Evolutionary conservation across 257 asterid genomes (phyloP).

Genomic region (Nicotiana otophora): DNA sequence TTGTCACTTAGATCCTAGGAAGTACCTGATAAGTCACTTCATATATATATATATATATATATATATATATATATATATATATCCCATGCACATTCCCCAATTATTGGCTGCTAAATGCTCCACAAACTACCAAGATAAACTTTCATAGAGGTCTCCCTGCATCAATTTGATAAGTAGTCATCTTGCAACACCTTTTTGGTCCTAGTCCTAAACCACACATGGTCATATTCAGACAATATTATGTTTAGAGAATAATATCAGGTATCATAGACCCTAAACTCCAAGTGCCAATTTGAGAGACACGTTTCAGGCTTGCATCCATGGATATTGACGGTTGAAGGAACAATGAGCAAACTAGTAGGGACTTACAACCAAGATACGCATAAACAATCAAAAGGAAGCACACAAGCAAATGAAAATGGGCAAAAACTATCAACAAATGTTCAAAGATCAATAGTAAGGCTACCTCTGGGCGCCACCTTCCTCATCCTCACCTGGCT

Average conservation of each 20-base stretch:
- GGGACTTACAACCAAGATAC: neutral
- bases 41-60: too few species aligned
- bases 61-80: too few species aligned
- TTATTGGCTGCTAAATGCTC: too few species aligned
- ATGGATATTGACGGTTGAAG: neutral
- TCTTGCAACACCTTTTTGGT: neutral
- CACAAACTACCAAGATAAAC: too few species aligned
- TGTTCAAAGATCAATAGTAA: slow-evolving; percentile 1
- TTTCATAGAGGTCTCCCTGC: too few species aligned
- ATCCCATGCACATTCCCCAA: too few species aligned
- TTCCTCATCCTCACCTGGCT: slow-evolving; percentile 98
- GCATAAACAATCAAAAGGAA: neutral
- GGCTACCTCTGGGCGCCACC: slow-evolving; percentile 76
- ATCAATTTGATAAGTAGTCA: too few species aligned
- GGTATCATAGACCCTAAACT: neutral
- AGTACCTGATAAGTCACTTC: neutral
- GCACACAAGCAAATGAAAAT: neutral
- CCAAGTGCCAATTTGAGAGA: neutral
- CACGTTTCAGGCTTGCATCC: neutral
- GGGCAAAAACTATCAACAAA: neutral
- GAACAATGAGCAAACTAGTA: neutral
- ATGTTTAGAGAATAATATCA: too few species aligned
- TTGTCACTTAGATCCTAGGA: neutral
- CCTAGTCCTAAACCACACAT: neutral
- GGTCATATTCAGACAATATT: neutral